These are phyloP conservation scores for Chlorella sp. DNA, from an alignment of 139 green algal genomes.

Conservation along the genomic window DNA sequence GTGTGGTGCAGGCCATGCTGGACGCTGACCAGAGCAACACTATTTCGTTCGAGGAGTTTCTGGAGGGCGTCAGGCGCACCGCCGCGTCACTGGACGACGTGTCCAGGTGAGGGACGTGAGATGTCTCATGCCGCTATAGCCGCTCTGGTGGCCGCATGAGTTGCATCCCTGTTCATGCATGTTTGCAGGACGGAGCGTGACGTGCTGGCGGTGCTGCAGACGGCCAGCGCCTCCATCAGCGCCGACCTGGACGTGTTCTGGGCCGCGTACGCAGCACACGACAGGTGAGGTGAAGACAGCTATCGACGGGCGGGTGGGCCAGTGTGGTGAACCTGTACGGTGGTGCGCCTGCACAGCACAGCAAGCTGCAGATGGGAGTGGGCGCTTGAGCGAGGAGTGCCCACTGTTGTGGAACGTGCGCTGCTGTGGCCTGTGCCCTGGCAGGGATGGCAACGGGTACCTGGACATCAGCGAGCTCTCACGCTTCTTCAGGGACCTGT, in stretches of 20 bases:
- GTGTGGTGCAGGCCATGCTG: constrained; percentile 32
- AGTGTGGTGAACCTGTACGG: too few relatives aligned
- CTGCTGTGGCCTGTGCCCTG: too few relatives aligned
- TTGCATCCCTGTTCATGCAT: too few relatives aligned
- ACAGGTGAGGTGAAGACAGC: constrained; percentile 7
- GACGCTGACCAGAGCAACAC: constrained; percentile 27
- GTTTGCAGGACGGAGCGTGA: constrained; percentile 12
- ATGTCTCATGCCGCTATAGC: too few relatives aligned
- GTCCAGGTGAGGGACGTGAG: not conserved
- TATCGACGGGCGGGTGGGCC: not conserved
- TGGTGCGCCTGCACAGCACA: too few relatives aligned
- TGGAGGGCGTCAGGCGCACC: constrained; percentile 20
- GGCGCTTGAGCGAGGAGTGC: too few relatives aligned
- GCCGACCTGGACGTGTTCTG: constrained; percentile 31
- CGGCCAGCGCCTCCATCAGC: constrained; percentile 11
- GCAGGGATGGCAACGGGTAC: constrained; percentile 22
- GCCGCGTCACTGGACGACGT: not conserved
- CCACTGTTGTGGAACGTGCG: too few relatives aligned
- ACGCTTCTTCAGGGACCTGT: constrained; percentile 37
- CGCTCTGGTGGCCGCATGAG: too few relatives aligned
- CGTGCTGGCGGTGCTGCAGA: constrained; percentile 18
- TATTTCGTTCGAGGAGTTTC: constrained; percentile 24
- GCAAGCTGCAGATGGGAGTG: too few relatives aligned
- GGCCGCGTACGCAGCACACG: constrained; percentile 15
- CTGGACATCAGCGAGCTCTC: constrained; percentile 22